Percentiles rank a stretch among this genome's conserved stretches.
These are phyloP conservation scores for Podaxis sp. DNA, from an alignment of 768 basidiomycete species.

Conservation along the genomic window DNA sequence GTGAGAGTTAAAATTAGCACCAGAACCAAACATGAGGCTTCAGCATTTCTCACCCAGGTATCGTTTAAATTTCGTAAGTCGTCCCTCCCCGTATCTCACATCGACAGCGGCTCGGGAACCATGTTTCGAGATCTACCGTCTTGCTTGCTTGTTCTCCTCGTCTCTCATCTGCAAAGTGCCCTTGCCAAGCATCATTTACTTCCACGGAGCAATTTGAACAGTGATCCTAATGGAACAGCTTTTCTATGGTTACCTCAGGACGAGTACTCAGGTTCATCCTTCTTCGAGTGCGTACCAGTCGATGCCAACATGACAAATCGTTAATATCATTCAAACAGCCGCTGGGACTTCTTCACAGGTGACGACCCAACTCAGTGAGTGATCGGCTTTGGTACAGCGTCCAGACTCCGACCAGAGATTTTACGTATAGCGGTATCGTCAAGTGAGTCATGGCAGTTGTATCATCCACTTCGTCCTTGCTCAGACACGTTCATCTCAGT, in stretches of 20 bases:
- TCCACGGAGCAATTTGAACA: conserved; percentile 32
- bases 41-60: not conserved
- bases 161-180: conserved; percentile 6
- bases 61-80: not conserved
- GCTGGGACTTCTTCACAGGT: conserved; percentile 57
- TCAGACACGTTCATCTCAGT: conserved; percentile 31
- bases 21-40: not conserved
- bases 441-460: conserved; percentile 42
- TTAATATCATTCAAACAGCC: conserved; percentile 31
- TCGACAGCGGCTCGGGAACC: not conserved
- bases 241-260: conserved; percentile 70
- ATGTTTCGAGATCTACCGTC: conserved; percentile 9
- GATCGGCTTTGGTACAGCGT: conserved; percentile 12
- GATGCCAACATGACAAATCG: not conserved
- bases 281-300: conserved; percentile 61
- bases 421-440: conserved; percentile 57
- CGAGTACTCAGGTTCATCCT: conserved; percentile 60
- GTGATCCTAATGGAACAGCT: conserved; percentile 43
- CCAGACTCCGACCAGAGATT: conserved; percentile 16
- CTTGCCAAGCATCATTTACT: conserved; percentile 1
- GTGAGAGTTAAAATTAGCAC: not conserved
- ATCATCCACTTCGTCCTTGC: not conserved
- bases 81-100: not conserved
- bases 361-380: conserved; percentile 69
- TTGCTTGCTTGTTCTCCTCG: conserved; percentile 9